phyloP scores from a whole-genome alignment of 2,329 filamentous ascomycete species.

The Cladosporium sp. region DNA sequence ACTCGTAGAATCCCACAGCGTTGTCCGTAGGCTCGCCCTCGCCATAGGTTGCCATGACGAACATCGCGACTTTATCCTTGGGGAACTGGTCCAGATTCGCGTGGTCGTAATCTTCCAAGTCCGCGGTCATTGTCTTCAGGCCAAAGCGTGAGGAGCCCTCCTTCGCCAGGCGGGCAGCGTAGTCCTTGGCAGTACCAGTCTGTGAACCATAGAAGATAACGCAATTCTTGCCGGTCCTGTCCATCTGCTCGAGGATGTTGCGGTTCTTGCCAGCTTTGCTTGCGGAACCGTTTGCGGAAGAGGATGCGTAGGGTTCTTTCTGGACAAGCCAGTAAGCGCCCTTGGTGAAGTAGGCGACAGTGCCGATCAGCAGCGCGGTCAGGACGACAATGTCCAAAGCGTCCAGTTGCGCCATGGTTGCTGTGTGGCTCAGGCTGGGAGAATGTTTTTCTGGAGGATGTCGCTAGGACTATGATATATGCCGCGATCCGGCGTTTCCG shows the following conservation, averaged over 20 bases:
- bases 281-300: conserved; percentile 65
- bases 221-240: conserved; percentile 94
- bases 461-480: conserved; percentile 15
- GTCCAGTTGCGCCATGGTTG: conserved; percentile 86
- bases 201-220: conserved; percentile 98
- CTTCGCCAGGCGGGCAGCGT: conserved; percentile 92
- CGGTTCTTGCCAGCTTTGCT: conserved; percentile 80
- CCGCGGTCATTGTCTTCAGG: conserved; percentile 96
- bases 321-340: conserved; percentile 87
- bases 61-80: conserved; percentile 88
- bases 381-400: conserved; percentile 94
- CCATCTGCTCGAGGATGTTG: conserved; percentile 93
- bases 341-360: conserved; percentile 95
- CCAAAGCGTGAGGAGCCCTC: conserved; percentile 96
- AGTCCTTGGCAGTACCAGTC: conserved; percentile 97
- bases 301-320: conserved; percentile 83
- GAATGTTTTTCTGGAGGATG: neutral
- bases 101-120: conserved; percentile 96
- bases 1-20: conserved; percentile 98
- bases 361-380: conserved; percentile 78
- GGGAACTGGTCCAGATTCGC: conserved; percentile 89
- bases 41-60: conserved; percentile 94
- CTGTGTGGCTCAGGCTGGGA: conserved; percentile 8
- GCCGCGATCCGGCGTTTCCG: conserved; percentile 17
- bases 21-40: conserved; percentile 99